Percentiles rank a stretch among this genome's conserved stretches.
Conservation (phyloP, 1,284 basidiomycete species). For the Sanghuangporus weigelae region DNA sequence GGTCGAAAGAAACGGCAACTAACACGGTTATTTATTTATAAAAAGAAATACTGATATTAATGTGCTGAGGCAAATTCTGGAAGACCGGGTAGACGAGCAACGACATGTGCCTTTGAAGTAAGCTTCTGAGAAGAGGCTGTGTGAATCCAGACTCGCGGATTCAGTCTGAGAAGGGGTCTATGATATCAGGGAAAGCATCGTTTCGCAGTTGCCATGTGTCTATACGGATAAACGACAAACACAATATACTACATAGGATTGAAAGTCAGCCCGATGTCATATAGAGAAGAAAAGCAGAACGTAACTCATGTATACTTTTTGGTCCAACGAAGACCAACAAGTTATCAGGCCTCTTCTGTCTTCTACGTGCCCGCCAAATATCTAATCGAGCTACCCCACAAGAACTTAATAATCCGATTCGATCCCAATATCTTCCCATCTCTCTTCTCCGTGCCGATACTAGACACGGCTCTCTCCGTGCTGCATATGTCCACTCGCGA, state of each 20-base stretch:
- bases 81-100: too few relatives aligned
- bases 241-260: neutral
- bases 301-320: neutral
- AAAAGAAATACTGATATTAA: too few relatives aligned
- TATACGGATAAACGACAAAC: too few relatives aligned
- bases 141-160: neutral
- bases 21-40: neutral
- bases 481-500: slow-evolving; percentile 80
- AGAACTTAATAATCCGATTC: slow-evolving; percentile 79
- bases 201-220: too few relatives aligned
- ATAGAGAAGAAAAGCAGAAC: neutral
- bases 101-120: too few relatives aligned
- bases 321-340: neutral
- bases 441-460: slow-evolving; percentile 44
- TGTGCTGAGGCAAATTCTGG: too few relatives aligned
- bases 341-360: neutral
- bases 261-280: neutral
- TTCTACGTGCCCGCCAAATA: slow-evolving; percentile 58
- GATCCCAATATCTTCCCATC: slow-evolving; percentile 62
- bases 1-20: neutral
- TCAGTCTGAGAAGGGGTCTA: neutral
- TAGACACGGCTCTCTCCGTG: slow-evolving; percentile 54
- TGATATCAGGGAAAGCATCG: too few relatives aligned
- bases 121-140: neutral
- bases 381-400: slow-evolving; percentile 84